A percentile compares a stretch with the other conserved stretches of the same genome.
Conservation (phyloP, 148 eudicot species). For the Camellia lanceoleosa region DNA sequence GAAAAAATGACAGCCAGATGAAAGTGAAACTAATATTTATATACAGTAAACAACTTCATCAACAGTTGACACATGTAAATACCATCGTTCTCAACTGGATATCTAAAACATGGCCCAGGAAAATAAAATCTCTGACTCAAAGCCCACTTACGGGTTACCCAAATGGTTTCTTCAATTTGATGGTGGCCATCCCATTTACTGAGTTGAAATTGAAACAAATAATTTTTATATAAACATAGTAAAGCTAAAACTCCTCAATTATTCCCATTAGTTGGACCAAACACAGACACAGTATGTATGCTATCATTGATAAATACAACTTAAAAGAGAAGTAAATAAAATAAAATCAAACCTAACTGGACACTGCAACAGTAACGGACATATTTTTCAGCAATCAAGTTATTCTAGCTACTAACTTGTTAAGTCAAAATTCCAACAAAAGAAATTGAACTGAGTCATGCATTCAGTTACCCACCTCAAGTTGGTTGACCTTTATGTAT, state of each 20-base stretch:
- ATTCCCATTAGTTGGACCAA: neutral
- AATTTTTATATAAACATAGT: neutral
- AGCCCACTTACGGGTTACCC: neutral
- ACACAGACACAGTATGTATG: neutral
- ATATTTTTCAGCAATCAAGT: conserved; percentile 3
- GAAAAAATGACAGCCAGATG: neutral
- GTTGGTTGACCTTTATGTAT: conserved; percentile 51
- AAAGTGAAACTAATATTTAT: neutral
- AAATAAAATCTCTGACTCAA: neutral
- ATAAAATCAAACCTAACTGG: neutral
- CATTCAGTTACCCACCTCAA: conserved; percentile 41
- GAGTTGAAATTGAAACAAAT: neutral
- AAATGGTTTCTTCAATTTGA: no score
- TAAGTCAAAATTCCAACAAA: conserved; percentile 1
- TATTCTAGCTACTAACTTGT: neutral
- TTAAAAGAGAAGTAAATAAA: neutral
- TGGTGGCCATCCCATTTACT: no score
- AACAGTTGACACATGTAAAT: no score
- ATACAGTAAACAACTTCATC: neutral
- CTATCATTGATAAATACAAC: neutral
- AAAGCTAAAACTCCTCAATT: neutral
- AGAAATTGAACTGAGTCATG: conserved; percentile 18
- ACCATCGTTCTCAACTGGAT: no score
- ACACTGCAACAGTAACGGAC: neutral
- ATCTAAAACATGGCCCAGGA: no score